These are phyloP conservation scores for Grosmannia serpens DNA, from an alignment of 2,329 filamentous ascomycete genomes.

Conservation along the genomic window DNA sequence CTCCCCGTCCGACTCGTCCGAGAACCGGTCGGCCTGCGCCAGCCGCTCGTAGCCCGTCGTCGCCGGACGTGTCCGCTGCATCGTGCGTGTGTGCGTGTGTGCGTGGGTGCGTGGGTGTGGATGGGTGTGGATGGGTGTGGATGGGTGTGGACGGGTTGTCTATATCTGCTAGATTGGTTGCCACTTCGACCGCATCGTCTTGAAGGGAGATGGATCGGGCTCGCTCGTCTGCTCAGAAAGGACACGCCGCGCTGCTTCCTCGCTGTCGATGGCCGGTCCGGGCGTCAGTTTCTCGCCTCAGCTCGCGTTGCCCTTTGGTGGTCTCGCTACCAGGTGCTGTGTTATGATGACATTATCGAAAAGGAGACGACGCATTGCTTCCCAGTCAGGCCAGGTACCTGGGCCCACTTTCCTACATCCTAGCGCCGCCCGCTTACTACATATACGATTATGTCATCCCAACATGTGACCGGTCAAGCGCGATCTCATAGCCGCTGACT, in stretches of 20 bases:
- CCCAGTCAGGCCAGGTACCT: not conserved
- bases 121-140: no score
- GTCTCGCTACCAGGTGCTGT: not conserved
- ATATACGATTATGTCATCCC: no score
- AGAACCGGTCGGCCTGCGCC: slow-evolving; percentile 67
- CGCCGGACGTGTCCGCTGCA: slow-evolving; percentile 57
- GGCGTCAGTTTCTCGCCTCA: not conserved
- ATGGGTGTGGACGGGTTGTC: no score
- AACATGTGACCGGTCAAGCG: no score
- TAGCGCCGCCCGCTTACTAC: no score
- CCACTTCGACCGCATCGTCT: not conserved
- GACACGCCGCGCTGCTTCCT: not conserved
- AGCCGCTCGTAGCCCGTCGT: slow-evolving; percentile 79
- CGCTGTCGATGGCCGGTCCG: not conserved
- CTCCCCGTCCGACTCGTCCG: slow-evolving; percentile 52
- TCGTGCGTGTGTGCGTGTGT: slow-evolving; percentile 18
- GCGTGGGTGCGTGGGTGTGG: no score
- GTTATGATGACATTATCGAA: not conserved
- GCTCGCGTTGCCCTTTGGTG: not conserved
- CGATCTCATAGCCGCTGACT: no score
- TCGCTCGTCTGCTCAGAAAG: no score
- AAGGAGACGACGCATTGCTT: not conserved
- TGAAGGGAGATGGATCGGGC: no score
- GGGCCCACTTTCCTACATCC: not conserved
- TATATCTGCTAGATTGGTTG: not conserved